Evolutionary conservation across 495 filamentous ascomycete genomes (phyloP), one percentile per base, ranked within the genome.

Genomic region (Apiosordaria backusii): DNA sequence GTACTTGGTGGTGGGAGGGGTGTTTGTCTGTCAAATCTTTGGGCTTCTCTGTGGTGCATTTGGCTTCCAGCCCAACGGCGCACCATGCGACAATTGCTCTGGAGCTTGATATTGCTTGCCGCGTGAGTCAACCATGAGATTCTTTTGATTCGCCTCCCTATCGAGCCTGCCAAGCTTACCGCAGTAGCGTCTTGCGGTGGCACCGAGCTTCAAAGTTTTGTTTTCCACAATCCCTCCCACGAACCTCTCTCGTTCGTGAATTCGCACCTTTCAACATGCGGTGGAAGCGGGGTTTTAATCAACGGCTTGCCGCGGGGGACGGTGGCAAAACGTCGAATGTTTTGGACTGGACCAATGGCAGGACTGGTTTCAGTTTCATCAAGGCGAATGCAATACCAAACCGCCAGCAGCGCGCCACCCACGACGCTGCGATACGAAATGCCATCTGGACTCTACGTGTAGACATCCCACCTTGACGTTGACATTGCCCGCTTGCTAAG

Each of bases 41-140:
- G 69, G 72, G 70, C 68, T 69, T 26, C 54, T 40, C 19, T 54
- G 60, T 22, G 57, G 61, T 50, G 63, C 60, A 21, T 65, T 60
- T 57, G 25, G 57, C 50, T 68, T 68, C 60, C 72, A 73, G 71
- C 72, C 72, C 72, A 74, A 74, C 71, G 45, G 57, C 55, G 7
- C 22, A 50, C 10, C 19, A 66, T 68, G 55, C 64, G 57, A 66
- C 67, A 59, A 64, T 66, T 52, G 18, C 40, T 53, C 63, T 50
- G 26, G 24, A 52, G 63, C 27, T 53, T 29, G 61, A 21, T 57
- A 62, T n/a, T 40, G 60, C 18, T n/a, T 35, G 18, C 67, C 54
- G 65, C 61, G 63, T 67, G 68, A 68, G 57, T 70, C 68, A 70
- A 70, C 9, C 3, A 15, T 45, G 35, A 13, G 26, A 52, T 61